A percentile compares a stretch with the other conserved stretches of the same genome.
Conservation (phyloP, 164 flowering plant genomes). For the Annona cherimola region DNA sequence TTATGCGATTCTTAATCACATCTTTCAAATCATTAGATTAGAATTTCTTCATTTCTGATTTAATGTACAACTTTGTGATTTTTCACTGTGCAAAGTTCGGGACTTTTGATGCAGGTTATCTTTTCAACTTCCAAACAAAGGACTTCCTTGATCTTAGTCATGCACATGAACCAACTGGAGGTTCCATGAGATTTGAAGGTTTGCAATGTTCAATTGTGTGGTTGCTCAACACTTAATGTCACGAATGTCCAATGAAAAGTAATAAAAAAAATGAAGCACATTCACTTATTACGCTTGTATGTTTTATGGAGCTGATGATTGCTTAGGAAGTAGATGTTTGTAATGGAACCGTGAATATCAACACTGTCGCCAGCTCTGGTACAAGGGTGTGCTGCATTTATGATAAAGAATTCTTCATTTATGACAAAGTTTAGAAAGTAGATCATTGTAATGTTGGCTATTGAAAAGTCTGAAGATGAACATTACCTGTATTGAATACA, state of each 20-base stretch:
- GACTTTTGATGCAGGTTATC: constrained; percentile 57
- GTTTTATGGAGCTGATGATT: not conserved
- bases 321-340: not conserved
- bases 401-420: too few relatives aligned
- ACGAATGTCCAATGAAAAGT: not conserved
- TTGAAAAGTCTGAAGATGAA: too few relatives aligned
- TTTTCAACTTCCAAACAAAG: constrained; percentile 82
- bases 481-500: too few relatives aligned
- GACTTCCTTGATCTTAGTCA: constrained; percentile 85
- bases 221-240: not conserved
- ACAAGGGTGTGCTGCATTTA: not conserved
- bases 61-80: not conserved
- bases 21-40: not conserved
- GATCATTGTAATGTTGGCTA: too few relatives aligned
- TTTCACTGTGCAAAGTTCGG: not conserved
- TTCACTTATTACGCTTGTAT: not conserved
- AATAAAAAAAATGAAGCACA: not conserved
- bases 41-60: not conserved
- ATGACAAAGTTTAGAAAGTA: too few relatives aligned
- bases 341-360: not conserved
- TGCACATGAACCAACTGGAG: constrained; percentile 69
- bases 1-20: not conserved
- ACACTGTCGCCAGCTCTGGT: not conserved
- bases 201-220: constrained; percentile 13
- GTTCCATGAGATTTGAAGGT: constrained; percentile 80